These are phyloP conservation scores for Melaleuca quinquenervia DNA, from an alignment of 345 rosid species.

Conservation along the genomic window DNA sequence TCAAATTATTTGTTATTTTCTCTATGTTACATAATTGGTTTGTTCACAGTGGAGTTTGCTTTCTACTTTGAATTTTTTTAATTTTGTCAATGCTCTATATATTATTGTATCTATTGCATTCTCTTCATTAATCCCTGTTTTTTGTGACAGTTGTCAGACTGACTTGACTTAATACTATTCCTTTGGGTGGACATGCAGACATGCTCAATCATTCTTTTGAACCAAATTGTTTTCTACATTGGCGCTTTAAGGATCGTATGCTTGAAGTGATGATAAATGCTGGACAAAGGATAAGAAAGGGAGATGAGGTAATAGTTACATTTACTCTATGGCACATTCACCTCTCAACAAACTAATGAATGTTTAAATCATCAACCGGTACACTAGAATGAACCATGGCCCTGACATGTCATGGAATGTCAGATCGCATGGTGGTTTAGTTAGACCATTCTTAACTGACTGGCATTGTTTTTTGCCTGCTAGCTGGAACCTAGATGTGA, in stretches of 20 bases:
- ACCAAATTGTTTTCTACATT: constrained; percentile 91
- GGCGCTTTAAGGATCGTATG: constrained; percentile 95
- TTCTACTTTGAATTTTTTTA: background rate
- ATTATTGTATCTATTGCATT: background rate
- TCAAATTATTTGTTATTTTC: background rate
- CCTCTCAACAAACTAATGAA: background rate
- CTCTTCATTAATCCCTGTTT: background rate
- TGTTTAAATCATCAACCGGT: background rate
- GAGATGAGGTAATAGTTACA: constrained; percentile 61
- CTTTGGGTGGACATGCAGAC: constrained; percentile 36
- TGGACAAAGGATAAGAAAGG: constrained; percentile 63
- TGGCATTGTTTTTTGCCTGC: background rate
- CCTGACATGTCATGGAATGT: background rate
- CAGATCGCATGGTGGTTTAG: background rate
- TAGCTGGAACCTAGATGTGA: background rate
- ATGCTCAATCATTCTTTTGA: constrained; percentile 82
- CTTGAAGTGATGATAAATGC: constrained; percentile 97
- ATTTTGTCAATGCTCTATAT: background rate
- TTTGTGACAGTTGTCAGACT: background rate
- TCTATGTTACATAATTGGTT: background rate
- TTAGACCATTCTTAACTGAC: background rate
- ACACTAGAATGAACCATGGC: background rate
- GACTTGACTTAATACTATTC: background rate
- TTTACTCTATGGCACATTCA: background rate
- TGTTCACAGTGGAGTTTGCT: background rate